These are phyloP conservation scores for Suillus luteus DNA, from an alignment of 768 basidiomycete genomes.

Conservation along the genomic window DNA sequence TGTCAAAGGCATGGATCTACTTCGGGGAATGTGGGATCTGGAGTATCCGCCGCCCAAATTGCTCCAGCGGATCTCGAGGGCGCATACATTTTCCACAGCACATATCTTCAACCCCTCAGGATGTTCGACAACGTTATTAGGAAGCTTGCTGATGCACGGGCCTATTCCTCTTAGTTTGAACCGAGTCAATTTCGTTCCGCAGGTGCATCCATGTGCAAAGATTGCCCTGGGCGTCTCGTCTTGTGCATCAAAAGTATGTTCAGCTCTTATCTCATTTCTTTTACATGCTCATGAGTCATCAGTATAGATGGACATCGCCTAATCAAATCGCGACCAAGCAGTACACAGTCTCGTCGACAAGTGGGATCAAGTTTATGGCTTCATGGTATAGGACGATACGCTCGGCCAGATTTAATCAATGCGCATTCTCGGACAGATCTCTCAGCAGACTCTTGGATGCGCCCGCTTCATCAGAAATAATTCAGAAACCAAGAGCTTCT, in stretches of 20 bases:
- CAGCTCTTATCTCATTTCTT: too few relatives aligned
- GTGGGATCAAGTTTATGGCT: too few relatives aligned
- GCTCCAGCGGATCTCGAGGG: not conserved
- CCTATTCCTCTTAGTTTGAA: not conserved
- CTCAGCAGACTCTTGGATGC: too few relatives aligned
- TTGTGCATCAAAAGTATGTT: not conserved
- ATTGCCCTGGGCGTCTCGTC: slow-evolving; percentile 1
- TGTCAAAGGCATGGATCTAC: not conserved
- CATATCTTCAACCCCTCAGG: not conserved
- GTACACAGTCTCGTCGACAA: not conserved
- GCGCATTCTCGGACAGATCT: too few relatives aligned
- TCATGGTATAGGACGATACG: too few relatives aligned
- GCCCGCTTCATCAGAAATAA: too few relatives aligned
- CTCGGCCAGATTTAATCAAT: too few relatives aligned
- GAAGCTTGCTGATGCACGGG: not conserved
- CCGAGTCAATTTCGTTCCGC: too few relatives aligned
- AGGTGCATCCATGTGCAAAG: slow-evolving; percentile 10
- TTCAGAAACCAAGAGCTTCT: too few relatives aligned
- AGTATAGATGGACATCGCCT: not conserved
- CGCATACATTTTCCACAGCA: not conserved
- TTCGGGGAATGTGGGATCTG: not conserved
- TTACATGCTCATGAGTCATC: too few relatives aligned
- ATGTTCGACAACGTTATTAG: not conserved
- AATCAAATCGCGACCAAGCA: not conserved
- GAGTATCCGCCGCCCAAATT: not conserved